A percentile compares a stretch with the other conserved stretches of the same genome.
phyloP scores from a whole-genome alignment of 2,329 filamentous ascomycete genomes.

The Aureobasidium sp. region DNA sequence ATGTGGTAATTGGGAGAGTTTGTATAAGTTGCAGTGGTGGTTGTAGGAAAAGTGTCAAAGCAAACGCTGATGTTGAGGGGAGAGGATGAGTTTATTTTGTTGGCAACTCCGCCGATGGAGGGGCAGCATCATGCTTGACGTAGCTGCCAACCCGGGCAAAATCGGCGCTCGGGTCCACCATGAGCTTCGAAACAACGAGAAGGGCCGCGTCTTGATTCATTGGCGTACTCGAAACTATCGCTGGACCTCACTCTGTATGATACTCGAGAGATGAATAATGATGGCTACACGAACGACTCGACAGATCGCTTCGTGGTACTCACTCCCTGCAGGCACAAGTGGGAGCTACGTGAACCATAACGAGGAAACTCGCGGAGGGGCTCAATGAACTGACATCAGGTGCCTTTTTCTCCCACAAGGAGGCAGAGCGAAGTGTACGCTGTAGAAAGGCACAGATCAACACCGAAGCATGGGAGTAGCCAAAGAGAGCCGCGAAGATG shows the following conservation, averaged over 20 bases:
- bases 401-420: background rate
- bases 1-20: background rate
- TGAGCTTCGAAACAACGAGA: conserved; percentile 1
- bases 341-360: background rate
- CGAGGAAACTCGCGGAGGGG: background rate
- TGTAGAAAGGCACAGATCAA: too few species aligned
- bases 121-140: conserved; percentile 15
- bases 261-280: too few species aligned
- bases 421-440: too few species aligned
- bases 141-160: conserved; percentile 5
- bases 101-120: conserved; percentile 6
- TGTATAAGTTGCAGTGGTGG: background rate
- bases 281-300: background rate
- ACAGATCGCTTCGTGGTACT: background rate
- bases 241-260: background rate
- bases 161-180: background rate
- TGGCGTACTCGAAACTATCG: background rate
- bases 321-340: background rate
- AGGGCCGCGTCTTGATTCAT: background rate
- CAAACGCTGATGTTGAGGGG: conserved; percentile 9
- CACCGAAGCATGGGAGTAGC: too few species aligned
- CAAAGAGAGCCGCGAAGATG: too few species aligned
- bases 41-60: conserved; percentile 8
- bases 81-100: conserved; percentile 10
- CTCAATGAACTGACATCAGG: background rate